Evolutionary conservation across 2,329 filamentous ascomycete species (phyloP).

Genomic region (Paracorniculantispora psalliotae): DNA sequence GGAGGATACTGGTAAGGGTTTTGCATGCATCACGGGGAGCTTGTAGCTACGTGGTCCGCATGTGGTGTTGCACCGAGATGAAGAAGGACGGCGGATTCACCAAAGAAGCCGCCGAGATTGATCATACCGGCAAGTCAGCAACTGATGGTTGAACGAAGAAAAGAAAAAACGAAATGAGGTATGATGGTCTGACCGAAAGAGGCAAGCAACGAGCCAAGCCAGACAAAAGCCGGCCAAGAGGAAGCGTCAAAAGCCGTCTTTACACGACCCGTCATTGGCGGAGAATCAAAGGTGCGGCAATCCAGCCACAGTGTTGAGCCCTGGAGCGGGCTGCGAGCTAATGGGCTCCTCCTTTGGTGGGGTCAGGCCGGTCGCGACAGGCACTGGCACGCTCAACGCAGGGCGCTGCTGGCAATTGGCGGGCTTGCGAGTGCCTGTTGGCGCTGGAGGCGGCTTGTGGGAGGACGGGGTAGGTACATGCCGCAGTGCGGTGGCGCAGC

Average conservation of each 20-base stretch:
- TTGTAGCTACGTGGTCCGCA: not conserved
- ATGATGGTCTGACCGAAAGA: not conserved
- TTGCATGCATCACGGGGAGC: not conserved
- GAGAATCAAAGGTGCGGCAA: constrained; percentile 8
- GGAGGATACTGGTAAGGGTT: too few relatives aligned
- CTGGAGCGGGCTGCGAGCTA: not conserved
- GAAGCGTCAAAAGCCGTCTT: not conserved
- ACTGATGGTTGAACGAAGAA: not conserved
- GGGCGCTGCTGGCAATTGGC: not conserved
- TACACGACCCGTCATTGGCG: constrained; percentile 1
- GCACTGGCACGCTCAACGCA: not conserved
- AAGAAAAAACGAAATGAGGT: not conserved
- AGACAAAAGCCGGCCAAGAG: not conserved
- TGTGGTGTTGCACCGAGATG: not conserved
- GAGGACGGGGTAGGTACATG: too few relatives aligned
- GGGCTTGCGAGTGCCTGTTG: not conserved
- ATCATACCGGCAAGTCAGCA: too few relatives aligned
- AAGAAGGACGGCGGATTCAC: not conserved
- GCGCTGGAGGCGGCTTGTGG: not conserved
- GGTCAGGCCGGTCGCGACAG: not conserved
- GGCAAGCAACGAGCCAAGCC: not conserved
- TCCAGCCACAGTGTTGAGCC: not conserved
- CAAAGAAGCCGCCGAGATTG: not conserved
- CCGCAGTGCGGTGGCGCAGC: too few relatives aligned
- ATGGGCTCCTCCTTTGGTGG: not conserved